Base-by-base conservation (phyloP, 441 rosid genomes). In the Syzygium syzygioides region DNA sequence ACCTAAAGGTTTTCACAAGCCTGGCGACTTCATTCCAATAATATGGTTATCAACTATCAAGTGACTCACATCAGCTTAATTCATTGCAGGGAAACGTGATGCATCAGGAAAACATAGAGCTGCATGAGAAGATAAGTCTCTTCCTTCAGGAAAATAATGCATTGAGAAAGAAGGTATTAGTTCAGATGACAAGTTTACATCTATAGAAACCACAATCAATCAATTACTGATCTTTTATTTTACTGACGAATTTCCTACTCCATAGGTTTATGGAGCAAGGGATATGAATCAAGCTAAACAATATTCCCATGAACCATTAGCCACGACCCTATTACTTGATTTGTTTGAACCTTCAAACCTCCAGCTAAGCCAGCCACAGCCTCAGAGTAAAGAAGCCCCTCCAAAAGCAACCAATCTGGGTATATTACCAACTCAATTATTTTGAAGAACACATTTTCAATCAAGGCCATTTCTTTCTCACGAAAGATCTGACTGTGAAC, bases 351-450 rank as follows among this genome's bases (percentile, higher is more conserved):
- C 94, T 50, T 87, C 91, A 23, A 91, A 86, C 86, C 96, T 97
- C 93, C 95, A 96, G 90, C 91, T 95, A 87, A 93, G 93, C 93
- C 95, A 94, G 90, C 95, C 98, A 90, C 94, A 90, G 71, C 93
- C 94, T 79, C 92, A 66, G 30, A 93, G 84, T 89, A 94, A 90
- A 64, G 92, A 93, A 53, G 76, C 90, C 88, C 79, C 90, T 56
- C 79, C 90, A 91, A 91, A 91, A 90, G 60, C 95, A 85, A 93
- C 92, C 66, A 90, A 91, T 55, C 80, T 94, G 86, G 95, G 99
- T 96, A 93, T 90, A 87, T 52, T 87, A 60, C 59, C 86, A 84
- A 89, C 68, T 53, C 52, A 62, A 86, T 64, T 20, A 71, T 37
- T 34, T 34, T 71, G 50, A 71, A 71, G 25, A 71, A 71, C 50